Conservation (phyloP, 768 basidiomycete genomes). For the Phylloporus sp. region DNA sequence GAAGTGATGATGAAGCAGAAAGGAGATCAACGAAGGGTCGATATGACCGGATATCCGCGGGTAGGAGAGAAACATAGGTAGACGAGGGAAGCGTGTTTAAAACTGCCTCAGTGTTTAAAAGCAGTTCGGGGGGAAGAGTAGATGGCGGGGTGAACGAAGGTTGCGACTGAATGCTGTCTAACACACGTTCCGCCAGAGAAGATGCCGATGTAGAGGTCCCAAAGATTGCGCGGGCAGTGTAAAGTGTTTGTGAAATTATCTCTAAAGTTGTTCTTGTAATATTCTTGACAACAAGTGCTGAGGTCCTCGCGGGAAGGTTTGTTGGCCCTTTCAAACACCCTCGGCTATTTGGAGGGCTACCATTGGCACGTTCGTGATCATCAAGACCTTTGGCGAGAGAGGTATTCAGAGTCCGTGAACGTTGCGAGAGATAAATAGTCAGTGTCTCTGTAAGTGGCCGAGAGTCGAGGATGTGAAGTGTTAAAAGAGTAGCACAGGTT, state of each 20-base stretch:
- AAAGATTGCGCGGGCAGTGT: constrained; percentile 56
- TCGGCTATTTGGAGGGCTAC: constrained; percentile 26
- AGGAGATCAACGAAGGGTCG: constrained; percentile 80
- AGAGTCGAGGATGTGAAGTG: constrained; percentile 87
- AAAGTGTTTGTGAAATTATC: constrained; percentile 55
- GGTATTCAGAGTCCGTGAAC: constrained; percentile 53
- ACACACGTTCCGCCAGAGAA: constrained; percentile 53
- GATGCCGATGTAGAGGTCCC: constrained; percentile 30
- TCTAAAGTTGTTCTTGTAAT: constrained; percentile 50
- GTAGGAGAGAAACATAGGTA: constrained; percentile 75
- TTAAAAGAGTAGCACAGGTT: constrained; percentile 72
- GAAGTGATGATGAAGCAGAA: constrained; percentile 52
- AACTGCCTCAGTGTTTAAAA: constrained; percentile 63
- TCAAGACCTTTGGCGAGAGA: constrained; percentile 37
- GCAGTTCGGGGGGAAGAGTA: constrained; percentile 47
- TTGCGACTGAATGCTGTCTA: constrained; percentile 62
- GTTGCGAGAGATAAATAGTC: constrained; percentile 65
- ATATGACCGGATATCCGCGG: constrained; percentile 66
- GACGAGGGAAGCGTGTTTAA: constrained; percentile 77
- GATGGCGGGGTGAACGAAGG: constrained; percentile 21
- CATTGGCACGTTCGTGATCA: constrained; percentile 27
- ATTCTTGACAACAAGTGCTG: constrained; percentile 51
- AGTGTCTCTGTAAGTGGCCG: constrained; percentile 73
- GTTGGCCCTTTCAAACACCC: background rate
- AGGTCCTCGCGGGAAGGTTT: constrained; percentile 27